Conservation (phyloP, 2,329 filamentous ascomycete genomes). For the Elsinoe necatrix region DNA sequence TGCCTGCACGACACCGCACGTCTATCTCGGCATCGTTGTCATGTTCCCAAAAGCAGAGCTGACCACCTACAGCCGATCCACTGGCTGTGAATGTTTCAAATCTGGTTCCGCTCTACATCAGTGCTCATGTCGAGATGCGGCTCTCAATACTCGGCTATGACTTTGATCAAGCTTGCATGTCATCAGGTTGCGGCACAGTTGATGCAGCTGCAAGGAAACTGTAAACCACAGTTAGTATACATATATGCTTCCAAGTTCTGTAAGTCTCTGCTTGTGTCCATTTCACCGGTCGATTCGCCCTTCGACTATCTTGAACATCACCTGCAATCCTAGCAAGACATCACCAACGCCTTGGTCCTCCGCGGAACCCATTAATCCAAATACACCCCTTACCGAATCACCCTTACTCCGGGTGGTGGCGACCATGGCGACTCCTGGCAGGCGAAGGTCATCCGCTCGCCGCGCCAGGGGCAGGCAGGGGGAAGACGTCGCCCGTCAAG, state of each 20-base stretch:
- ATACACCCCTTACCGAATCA: no score
- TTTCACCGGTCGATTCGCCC: not conserved
- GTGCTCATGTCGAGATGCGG: conserved; percentile 11
- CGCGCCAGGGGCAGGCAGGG: not conserved
- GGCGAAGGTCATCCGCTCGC: not conserved
- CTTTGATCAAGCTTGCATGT: not conserved
- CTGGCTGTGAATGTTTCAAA: conserved; percentile 4
- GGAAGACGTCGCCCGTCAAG: not conserved
- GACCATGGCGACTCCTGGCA: not conserved
- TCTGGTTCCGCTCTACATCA: not conserved
- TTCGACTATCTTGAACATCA: not conserved
- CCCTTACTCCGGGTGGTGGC: not conserved
- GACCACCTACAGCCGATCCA: conserved; percentile 1
- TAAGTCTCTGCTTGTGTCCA: not conserved
- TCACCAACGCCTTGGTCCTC: not conserved
- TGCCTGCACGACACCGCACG: conserved; percentile 8
- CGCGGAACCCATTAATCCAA: not conserved
- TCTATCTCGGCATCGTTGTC: conserved; percentile 3
- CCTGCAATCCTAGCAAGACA: not conserved
- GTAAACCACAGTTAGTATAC: conserved; percentile 10
- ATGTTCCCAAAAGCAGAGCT: conserved; percentile 1
- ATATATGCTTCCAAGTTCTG: not conserved
- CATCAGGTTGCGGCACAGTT: conserved; percentile 4
- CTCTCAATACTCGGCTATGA: not conserved
- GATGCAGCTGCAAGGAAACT: not conserved